Evolutionary conservation across 805 yeast species (phyloP).

Genomic region (Pichia manshurica): DNA sequence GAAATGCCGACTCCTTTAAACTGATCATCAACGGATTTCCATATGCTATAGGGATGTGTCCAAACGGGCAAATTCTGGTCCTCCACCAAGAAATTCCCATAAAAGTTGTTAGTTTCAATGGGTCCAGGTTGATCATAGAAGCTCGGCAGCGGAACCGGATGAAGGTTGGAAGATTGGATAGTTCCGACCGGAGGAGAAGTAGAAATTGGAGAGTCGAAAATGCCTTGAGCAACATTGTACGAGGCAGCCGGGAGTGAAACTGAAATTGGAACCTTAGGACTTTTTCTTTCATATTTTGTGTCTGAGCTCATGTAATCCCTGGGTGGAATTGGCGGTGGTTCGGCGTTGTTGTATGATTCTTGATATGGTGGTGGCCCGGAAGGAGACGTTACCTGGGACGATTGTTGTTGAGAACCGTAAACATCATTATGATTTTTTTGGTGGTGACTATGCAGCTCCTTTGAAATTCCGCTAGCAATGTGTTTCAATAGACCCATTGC

Average conservation of each 20-base stretch:
- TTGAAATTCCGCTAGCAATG: slow-evolving; percentile 15
- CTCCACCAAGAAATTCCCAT: slow-evolving; percentile 63
- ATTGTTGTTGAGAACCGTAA: not conserved
- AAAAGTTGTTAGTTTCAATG: slow-evolving; percentile 73
- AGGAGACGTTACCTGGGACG: not conserved
- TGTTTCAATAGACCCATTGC: slow-evolving; percentile 22
- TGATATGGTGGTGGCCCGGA: not conserved
- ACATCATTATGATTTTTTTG: not conserved
- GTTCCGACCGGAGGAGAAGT: slow-evolving; percentile 18
- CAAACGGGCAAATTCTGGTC: slow-evolving; percentile 65
- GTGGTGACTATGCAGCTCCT: not conserved
- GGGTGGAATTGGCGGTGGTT: slow-evolving; percentile 23
- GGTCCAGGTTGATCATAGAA: slow-evolving; percentile 41
- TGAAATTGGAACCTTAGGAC: too few species aligned
- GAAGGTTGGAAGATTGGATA: slow-evolving; percentile 49
- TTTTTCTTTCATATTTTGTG: too few species aligned
- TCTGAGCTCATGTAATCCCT: slow-evolving; percentile 18
- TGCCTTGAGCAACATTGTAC: slow-evolving; percentile 5
- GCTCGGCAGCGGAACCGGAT: slow-evolving; percentile 58
- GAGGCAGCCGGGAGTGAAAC: not conserved
- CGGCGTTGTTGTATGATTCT: not conserved
- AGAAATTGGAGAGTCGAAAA: slow-evolving; percentile 22
- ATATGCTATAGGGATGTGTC: slow-evolving; percentile 78
- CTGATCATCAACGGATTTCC: slow-evolving; percentile 43
- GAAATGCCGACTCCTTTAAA: slow-evolving; percentile 60